Conservation (phyloP, 345 rosid genomes). For the Leavenworthia alabamica region DNA sequence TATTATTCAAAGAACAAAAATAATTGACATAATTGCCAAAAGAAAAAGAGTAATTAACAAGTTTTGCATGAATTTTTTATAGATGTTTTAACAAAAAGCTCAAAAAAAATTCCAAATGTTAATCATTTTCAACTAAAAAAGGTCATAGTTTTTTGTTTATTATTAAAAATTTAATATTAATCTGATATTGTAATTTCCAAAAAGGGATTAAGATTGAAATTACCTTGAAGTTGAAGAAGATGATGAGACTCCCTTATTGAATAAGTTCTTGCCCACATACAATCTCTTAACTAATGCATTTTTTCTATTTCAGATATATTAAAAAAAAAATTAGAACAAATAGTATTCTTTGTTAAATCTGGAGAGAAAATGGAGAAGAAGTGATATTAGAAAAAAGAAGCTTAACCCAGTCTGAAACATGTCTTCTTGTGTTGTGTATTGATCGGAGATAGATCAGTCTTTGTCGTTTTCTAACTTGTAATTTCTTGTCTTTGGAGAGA, state of each 20-base stretch:
- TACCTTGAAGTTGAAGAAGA: conserved; percentile 20
- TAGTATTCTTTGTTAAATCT: background rate
- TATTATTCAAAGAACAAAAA: background rate
- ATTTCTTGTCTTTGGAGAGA: conserved; percentile 1
- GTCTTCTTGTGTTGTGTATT: conserved; percentile 16
- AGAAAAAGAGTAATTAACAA: too few species aligned
- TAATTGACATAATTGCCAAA: background rate
- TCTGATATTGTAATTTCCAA: background rate
- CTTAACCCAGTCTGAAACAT: conserved; percentile 23
- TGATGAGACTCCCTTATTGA: conserved; percentile 16
- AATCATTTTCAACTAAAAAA: background rate
- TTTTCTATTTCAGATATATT: background rate
- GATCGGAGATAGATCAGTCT: conserved; percentile 9
- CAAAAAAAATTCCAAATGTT: background rate
- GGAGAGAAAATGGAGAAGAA: conserved; percentile 3
- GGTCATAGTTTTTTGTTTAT: background rate
- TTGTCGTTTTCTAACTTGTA: background rate
- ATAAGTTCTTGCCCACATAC: conserved; percentile 4
- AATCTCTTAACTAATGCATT: conserved; percentile 1
- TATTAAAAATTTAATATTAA: background rate
- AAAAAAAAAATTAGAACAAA: conserved; percentile 10
- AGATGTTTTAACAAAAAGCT: background rate
- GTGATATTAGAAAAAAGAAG: background rate
- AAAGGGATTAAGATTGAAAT: background rate
- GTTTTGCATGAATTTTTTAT: background rate